A percentile compares a stretch with the other conserved stretches of the same genome.
Evolutionary conservation across 805 yeast genomes (phyloP).

Genomic region (Kuraishia cidri): DNA sequence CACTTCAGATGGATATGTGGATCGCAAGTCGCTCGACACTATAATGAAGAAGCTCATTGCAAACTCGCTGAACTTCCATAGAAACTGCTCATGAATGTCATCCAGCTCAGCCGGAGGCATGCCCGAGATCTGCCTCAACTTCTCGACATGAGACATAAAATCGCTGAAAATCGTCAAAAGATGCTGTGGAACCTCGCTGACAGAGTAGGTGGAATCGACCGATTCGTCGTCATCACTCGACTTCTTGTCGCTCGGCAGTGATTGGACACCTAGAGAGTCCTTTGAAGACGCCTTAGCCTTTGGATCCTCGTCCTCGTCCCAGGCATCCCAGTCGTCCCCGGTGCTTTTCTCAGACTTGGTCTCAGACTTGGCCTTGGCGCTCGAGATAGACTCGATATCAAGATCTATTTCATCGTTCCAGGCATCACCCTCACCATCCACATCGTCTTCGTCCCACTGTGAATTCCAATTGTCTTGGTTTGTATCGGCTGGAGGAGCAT

Average conservation of each 20-base stretch:
- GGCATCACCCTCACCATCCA: too few relatives aligned
- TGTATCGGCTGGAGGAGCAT: background rate
- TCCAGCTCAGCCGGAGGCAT: background rate
- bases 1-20: constrained; percentile 13
- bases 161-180: too few relatives aligned
- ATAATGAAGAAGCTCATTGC: constrained; percentile 16
- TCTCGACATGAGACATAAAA: too few relatives aligned
- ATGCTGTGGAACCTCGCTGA: constrained; percentile 1
- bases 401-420: constrained; percentile 1
- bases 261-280: background rate
- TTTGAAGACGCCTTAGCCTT: background rate
- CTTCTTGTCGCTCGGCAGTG: background rate
- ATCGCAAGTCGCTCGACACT: constrained; percentile 7
- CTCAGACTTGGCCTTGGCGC: background rate
- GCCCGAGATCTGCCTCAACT: too few relatives aligned
- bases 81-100: constrained; percentile 8
- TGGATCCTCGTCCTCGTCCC: background rate
- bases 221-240: background rate
- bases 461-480: constrained; percentile 1
- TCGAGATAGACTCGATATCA: background rate
- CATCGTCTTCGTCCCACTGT: constrained; percentile 1
- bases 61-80: constrained; percentile 16
- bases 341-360: background rate
- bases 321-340: constrained; percentile 1
- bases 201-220: background rate